Conservation (phyloP, 371 early-diverging fungal genomes). For the Rhizopus sp. region DNA sequence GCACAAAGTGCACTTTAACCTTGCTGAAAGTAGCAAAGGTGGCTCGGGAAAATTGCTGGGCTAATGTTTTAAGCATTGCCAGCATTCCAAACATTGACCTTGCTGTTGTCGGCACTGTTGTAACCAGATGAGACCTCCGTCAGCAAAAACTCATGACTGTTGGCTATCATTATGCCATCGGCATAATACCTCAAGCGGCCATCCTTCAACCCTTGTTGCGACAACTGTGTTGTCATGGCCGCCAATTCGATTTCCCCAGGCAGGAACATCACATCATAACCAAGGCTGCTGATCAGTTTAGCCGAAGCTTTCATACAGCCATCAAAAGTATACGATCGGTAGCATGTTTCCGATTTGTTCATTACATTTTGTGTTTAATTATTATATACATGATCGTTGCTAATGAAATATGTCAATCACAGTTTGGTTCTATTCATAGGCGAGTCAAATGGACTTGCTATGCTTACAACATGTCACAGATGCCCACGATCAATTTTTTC, state of each 20-base stretch:
- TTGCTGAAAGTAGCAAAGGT: neutral
- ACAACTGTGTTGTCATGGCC: neutral
- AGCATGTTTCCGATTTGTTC: constrained; percentile 22
- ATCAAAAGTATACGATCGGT: constrained; percentile 28
- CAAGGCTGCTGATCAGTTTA: too few relatives aligned
- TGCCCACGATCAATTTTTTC: constrained; percentile 21
- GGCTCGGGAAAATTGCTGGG: neutral
- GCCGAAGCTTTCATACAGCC: constrained; percentile 16
- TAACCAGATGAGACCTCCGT: neutral
- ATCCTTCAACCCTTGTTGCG: neutral
- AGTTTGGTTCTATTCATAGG: too few relatives aligned
- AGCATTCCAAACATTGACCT: neutral
- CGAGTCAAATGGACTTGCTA: too few relatives aligned
- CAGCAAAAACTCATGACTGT: neutral
- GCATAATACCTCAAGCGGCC: neutral
- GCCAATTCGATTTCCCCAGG: constrained; percentile 3
- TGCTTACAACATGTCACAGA: constrained; percentile 27
- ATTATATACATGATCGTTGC: constrained; percentile 23
- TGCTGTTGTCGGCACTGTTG: neutral
- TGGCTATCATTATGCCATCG: neutral
- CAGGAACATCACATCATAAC: too few relatives aligned
- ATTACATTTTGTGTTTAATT: constrained; percentile 16
- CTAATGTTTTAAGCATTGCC: neutral
- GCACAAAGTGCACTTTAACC: neutral
- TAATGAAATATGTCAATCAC: constrained; percentile 20